Base-by-base conservation (phyloP, 1,139 yeast genomes). In the Geotrichum aggregatum region DNA sequence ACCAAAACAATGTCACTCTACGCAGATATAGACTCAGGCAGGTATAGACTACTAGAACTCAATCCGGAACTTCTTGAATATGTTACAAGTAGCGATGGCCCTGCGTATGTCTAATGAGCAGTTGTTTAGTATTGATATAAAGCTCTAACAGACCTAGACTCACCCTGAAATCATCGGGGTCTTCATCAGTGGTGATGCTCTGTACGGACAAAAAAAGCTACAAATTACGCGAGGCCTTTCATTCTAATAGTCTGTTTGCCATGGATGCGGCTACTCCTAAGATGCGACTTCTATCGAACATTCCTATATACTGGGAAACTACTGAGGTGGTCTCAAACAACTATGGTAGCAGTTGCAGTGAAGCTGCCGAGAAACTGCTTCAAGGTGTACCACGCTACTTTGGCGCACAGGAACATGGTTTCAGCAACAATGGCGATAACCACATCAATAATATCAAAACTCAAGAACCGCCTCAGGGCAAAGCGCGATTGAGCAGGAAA, bases 201-300 rank as follows among this genome's bases (percentile, higher is more conserved):
- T 83, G 91, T 56, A 78, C 94, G 0, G 62, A 69, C 7, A 60
- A 70, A 39, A 67, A 73, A 52, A 84, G 95, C 0, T 88, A 80
- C 78, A 74, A 74, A 52, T 64, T 89, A 19, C 76, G 91, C 46
- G 91, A 85, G 61, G 83, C 87, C 74, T 87, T 87, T 65, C 97
- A 91, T 66, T 86, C 96, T 8, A 89, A 91, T 66, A 78, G 94
- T 0, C 82, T 86, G 11, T 66, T 88, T 60, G 60, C 89, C 10
- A 41, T 45, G 30, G 41, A 35, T 3, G 34, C 39, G 13, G 34
- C 38, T n/a, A 16, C 44, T 7, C 19, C n/a, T 1, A 38, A 43
- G 71, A 55, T 65, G 77, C 1, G 70, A 64, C 56, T 7, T 35
- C 53, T 6, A 63, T 63, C 16, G 60, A 79, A 63, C 82, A 84